These are phyloP conservation scores for Penicillium macrosclerotiorum DNA, from an alignment of 495 filamentous ascomycete genomes.

Conservation along the genomic window DNA sequence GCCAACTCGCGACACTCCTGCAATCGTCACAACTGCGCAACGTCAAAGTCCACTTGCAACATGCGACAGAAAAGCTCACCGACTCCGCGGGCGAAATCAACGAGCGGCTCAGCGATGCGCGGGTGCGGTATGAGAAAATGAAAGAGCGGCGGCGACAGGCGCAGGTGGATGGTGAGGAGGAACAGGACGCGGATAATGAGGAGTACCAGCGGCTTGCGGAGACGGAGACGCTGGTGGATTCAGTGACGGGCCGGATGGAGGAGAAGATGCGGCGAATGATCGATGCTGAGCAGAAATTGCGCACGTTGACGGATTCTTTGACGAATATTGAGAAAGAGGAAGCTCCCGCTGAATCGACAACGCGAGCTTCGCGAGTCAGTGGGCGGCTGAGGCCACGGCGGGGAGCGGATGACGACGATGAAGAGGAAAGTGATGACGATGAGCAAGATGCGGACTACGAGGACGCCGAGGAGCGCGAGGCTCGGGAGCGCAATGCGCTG, in stretches of 20 bases:
- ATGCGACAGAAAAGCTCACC: slow-evolving; percentile 38
- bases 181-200: slow-evolving; percentile 7
- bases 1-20: slow-evolving; percentile 32
- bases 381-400: slow-evolving; percentile 15
- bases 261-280: slow-evolving; percentile 36
- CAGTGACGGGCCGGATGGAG: slow-evolving; percentile 38
- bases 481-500: slow-evolving; percentile 16
- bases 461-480: slow-evolving; percentile 18
- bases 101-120: slow-evolving; percentile 40
- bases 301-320: slow-evolving; percentile 31
- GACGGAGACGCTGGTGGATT: slow-evolving; percentile 27
- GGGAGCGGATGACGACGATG: slow-evolving; percentile 13
- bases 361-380: slow-evolving; percentile 11
- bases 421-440: slow-evolving; percentile 19
- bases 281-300: slow-evolving; percentile 37
- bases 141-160: slow-evolving; percentile 18
- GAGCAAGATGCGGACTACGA: slow-evolving; percentile 32
- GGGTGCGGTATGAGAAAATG: slow-evolving; percentile 27
- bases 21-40: slow-evolving; percentile 26
- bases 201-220: slow-evolving; percentile 27
- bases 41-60: slow-evolving; percentile 35
- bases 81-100: slow-evolving; percentile 47
- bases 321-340: slow-evolving; percentile 30
- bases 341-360: slow-evolving; percentile 7
- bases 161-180: slow-evolving; percentile 9